Percentiles rank a stretch among this genome's conserved stretches.
Evolutionary conservation across 176 grass and related monocot species (phyloP).

Genomic region (Thalia dealbata): DNA sequence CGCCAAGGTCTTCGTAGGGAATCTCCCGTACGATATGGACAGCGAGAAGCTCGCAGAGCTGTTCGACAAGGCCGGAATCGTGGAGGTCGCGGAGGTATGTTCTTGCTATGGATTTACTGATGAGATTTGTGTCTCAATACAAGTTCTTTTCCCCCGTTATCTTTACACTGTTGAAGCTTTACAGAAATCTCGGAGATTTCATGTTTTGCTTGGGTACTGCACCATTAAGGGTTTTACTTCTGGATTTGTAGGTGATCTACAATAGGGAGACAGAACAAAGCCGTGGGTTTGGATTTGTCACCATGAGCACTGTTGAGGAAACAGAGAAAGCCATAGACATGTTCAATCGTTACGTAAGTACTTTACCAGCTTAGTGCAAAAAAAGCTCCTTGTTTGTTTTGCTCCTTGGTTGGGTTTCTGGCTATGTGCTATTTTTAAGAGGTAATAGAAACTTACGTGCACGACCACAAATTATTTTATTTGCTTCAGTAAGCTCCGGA

Average conservation of each 20-base stretch:
- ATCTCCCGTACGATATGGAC: slow-evolving; percentile 7
- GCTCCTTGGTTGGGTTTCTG: not conserved
- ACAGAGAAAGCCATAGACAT: slow-evolving; percentile 9
- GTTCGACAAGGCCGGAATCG: slow-evolving; percentile 6
- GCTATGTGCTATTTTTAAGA: not conserved
- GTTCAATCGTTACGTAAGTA: slow-evolving; percentile 10
- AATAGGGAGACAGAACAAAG: slow-evolving; percentile 14
- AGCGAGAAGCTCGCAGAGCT: slow-evolving; percentile 13
- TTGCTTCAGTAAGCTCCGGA: not conserved
- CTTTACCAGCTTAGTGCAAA: not conserved
- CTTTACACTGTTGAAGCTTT: not conserved
- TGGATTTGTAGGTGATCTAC: slow-evolving; percentile 8
- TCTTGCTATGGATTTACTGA: not conserved
- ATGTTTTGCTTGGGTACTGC: not conserved
- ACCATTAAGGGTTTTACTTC: not conserved
- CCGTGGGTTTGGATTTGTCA: slow-evolving; percentile 16
- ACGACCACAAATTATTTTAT: no score
- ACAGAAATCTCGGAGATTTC: not conserved
- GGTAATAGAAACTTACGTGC: no score
- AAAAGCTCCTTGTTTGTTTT: not conserved
- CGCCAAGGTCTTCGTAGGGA: slow-evolving; percentile 18
- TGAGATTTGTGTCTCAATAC: not conserved
- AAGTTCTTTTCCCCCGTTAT: not conserved
- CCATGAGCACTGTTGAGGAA: slow-evolving; percentile 15
- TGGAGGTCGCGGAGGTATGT: slow-evolving; percentile 13